Evolutionary conservation across 495 filamentous ascomycete species (phyloP), one percentile per base, ranked within the genome.

Genomic region (Aspergillus egyptiacus): DNA sequence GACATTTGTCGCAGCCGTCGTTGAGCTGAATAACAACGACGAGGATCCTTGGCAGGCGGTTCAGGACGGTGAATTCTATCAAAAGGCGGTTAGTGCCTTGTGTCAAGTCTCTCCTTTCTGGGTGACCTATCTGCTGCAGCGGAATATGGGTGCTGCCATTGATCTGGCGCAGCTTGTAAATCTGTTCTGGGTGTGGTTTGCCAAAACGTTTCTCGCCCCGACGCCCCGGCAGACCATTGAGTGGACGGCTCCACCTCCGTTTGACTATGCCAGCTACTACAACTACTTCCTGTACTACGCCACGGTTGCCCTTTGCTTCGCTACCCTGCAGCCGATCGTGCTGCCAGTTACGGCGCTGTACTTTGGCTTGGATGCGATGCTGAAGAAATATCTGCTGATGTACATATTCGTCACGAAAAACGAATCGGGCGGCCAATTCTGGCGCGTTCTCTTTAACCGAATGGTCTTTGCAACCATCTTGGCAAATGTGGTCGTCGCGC

Each of bases 341-440:
- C 76, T 99, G n/a, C 87, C 88, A 0, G 83, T 95, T 28, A 87
- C 87, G 0, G 91, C 91, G 1, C 58, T 97, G 15, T 99, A 96
- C 70, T 97, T 97, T 63, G 71, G 73, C 14, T 68, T 97, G 36
- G 93, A 99, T 62, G 81, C 83, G 14, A 86, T 83, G 65, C 70
- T 96, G 60, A 97, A 95, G 78, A 96, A 97, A 64, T 99, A 99
- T 64, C 70, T 96, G 23, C 68, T 98, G 34, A 71, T 97, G 63
- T 96, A 98, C 66, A 83, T 97, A 53, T 95, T 96, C 48, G 76
- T 96, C 48, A 99, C 93, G 19, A 98, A 96, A 67, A 91, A 84
- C 32, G 93, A 99, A 65, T 95, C 88, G 5, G 91, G 89, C 18
- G 93, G 94, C n/a, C 80, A 83, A 59, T 95, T 86, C 67, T 99